These are phyloP conservation scores for Oryza australiensis DNA, from an alignment of 176 grass and related monocot genomes.

Conservation along the genomic window DNA sequence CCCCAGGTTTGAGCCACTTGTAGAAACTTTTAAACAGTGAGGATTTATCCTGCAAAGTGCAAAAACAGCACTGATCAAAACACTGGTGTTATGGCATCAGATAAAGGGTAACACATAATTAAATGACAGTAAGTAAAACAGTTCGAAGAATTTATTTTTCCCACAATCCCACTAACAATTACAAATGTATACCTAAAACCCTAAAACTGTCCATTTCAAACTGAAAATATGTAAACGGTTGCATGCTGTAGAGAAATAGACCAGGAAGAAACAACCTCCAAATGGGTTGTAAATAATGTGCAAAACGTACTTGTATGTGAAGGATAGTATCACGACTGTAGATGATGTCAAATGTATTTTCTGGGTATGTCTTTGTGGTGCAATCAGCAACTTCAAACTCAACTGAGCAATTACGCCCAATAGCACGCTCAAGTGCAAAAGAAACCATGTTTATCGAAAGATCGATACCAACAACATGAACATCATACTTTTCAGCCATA, in stretches of 20 bases:
- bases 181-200: not conserved
- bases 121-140: not conserved
- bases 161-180: not conserved
- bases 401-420: constrained; percentile 73
- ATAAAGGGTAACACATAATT: not conserved
- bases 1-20: constrained; percentile 93
- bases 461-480: constrained; percentile 92
- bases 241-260: not conserved
- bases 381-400: constrained; percentile 99
- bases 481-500: constrained; percentile 94
- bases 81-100: not conserved
- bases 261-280: not conserved
- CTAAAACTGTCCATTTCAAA: not conserved
- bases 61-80: not conserved
- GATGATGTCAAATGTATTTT: constrained; percentile 74
- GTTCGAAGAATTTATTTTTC: not conserved
- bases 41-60: constrained; percentile 77
- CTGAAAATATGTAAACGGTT: not conserved
- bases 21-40: constrained; percentile 75
- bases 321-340: constrained; percentile 97
- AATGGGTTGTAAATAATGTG: not conserved
- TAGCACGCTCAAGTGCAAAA: constrained; percentile 88
- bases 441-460: constrained; percentile 98
- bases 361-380: constrained; percentile 83
- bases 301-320: constrained; percentile 79